phyloP scores from a whole-genome alignment of 1,284 basidiomycete genomes.

The Puccinia sorghi region DNA sequence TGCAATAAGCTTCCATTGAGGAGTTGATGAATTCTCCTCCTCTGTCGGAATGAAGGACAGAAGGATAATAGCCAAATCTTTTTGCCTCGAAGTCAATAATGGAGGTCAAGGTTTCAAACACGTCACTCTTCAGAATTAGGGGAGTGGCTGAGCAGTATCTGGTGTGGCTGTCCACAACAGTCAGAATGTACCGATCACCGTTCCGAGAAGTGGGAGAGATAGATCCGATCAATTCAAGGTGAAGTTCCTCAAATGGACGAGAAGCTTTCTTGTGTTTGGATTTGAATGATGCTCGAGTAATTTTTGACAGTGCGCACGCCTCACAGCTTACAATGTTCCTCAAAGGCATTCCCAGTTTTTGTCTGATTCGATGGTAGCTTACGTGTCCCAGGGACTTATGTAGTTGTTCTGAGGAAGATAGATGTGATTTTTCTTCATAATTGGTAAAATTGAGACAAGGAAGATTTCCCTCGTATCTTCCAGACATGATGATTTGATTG shows the following conservation, averaged over 20 bases:
- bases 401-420: not conserved
- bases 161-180: not conserved
- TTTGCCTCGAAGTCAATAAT: not conserved
- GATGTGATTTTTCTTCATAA: not conserved
- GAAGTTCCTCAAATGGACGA: not conserved
- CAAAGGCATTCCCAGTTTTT: not conserved
- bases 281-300: not conserved
- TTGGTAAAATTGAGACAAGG: not conserved
- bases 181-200: not conserved
- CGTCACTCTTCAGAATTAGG: not conserved
- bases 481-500: not conserved
- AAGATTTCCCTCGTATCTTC: not conserved
- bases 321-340: not conserved
- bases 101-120: not conserved
- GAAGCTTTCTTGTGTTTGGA: not conserved
- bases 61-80: not conserved
- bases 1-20: not conserved
- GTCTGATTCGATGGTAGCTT: not conserved
- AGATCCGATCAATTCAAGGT: not conserved
- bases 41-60: not conserved
- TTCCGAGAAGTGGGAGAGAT: not conserved
- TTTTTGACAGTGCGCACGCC: constrained; percentile 1
- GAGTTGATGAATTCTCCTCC: not conserved
- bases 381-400: constrained; percentile 20
- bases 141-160: not conserved